Evolutionary conservation across 208 protist species (phyloP).

Genomic region (Leishmania tarentolae): DNA sequence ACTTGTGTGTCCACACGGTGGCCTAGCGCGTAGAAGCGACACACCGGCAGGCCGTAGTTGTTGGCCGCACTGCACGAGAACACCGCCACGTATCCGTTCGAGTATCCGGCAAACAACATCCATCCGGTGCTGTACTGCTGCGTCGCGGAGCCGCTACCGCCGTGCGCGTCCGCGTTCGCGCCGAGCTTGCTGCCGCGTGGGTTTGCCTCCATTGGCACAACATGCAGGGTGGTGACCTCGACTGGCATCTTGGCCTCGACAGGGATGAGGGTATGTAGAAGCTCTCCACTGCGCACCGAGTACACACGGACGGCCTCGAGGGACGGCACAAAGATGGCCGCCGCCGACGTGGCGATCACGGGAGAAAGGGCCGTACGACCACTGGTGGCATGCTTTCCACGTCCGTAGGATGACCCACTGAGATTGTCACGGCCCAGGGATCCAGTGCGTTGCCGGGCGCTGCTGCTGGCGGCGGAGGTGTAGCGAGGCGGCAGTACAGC

Average conservation of each 20-base stretch:
- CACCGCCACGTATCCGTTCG: slow-evolving; percentile 80
- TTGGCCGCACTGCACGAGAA: slow-evolving; percentile 69
- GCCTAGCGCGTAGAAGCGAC: slow-evolving; percentile 81
- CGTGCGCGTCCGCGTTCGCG: neutral
- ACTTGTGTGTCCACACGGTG: slow-evolving; percentile 87
- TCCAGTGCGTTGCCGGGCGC: neutral
- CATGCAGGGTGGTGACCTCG: slow-evolving; percentile 73
- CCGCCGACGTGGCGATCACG: slow-evolving; percentile 19
- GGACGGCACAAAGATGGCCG: slow-evolving; percentile 75
- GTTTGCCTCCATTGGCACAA: slow-evolving; percentile 45
- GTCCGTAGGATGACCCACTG: slow-evolving; percentile 1
- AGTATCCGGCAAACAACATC: slow-evolving; percentile 84
- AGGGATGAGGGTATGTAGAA: slow-evolving; percentile 76
- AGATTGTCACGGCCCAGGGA: slow-evolving; percentile 2
- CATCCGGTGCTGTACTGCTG: slow-evolving; percentile 41
- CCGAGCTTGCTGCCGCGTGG: neutral
- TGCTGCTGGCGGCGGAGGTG: slow-evolving; percentile 4
- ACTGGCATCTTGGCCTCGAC: slow-evolving; percentile 77
- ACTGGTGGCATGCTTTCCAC: neutral
- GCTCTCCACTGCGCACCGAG: slow-evolving; percentile 70
- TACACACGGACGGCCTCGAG: slow-evolving; percentile 88
- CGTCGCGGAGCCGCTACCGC: neutral
- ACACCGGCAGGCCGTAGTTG: slow-evolving; percentile 87
- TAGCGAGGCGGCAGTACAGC: slow-evolving; percentile 50
- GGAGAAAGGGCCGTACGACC: slow-evolving; percentile 1